phyloP scores from a whole-genome alignment of 2,329 filamentous ascomycete genomes.

The Venturia carpophila region DNA sequence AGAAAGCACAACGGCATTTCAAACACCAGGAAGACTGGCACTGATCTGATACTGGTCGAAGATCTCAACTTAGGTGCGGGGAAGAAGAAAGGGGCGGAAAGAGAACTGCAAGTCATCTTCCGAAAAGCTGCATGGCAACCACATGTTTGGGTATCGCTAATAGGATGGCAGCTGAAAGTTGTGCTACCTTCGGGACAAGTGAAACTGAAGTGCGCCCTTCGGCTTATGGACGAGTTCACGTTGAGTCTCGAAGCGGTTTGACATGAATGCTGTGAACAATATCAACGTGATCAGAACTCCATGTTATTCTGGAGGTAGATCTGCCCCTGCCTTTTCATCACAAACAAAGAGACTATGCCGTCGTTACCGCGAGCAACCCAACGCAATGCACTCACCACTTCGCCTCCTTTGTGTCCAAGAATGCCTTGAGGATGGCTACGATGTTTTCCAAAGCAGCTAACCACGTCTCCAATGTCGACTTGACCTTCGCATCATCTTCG shows the following conservation, averaged over 20 bases:
- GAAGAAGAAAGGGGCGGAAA: conserved; percentile 5
- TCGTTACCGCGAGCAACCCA: background rate
- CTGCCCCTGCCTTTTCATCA: background rate
- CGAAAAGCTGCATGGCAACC: background rate
- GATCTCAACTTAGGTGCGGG: background rate
- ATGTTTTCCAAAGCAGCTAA: conserved; percentile 69
- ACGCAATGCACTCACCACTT: conserved; percentile 22
- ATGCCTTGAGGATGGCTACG: conserved; percentile 65
- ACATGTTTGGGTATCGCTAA: background rate
- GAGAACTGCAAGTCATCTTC: background rate
- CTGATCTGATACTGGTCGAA: background rate
- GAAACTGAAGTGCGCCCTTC: background rate
- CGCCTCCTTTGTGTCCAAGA: conserved; percentile 47
- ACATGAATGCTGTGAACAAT: background rate
- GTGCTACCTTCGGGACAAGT: conserved; percentile 7
- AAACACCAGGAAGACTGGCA: background rate
- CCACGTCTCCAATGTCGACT: conserved; percentile 59
- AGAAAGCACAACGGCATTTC: background rate
- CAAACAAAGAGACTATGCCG: background rate
- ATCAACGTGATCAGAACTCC: background rate
- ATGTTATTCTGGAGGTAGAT: background rate
- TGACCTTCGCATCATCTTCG: conserved; percentile 54
- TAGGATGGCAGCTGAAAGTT: background rate
- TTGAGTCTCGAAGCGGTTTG: background rate
- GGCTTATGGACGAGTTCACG: background rate